Conservation (phyloP, 1,284 basidiomycete genomes). For the Sporisorium scitamineum region DNA sequence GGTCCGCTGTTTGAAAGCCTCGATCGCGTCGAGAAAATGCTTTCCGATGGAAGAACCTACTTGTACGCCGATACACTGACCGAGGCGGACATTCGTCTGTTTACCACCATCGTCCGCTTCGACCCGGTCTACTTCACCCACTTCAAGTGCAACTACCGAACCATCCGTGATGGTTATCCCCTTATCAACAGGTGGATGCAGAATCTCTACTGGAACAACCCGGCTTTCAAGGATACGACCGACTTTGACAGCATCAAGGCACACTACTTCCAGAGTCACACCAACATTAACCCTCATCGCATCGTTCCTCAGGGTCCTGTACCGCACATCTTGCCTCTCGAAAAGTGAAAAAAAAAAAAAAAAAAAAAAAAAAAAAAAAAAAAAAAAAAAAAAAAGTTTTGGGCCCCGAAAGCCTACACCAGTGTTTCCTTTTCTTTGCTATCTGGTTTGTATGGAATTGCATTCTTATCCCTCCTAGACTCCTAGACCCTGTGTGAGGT, state of each 20-base stretch:
- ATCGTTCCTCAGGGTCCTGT: conserved; percentile 63
- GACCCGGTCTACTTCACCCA: conserved; percentile 89
- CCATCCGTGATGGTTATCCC: conserved; percentile 63
- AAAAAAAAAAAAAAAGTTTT: too few relatives aligned
- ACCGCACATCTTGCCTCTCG: conserved; percentile 61
- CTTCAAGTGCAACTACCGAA: conserved; percentile 86
- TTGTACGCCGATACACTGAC: conserved; percentile 84
- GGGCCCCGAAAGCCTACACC: too few relatives aligned
- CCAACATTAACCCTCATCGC: conserved; percentile 63
- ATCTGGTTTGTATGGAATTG: not conserved
- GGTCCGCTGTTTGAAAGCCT: conserved; percentile 77
- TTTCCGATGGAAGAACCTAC: conserved; percentile 81
- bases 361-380: too few relatives aligned
- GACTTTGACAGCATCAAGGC: conserved; percentile 77
- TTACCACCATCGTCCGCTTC: conserved; percentile 83
- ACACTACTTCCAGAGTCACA: conserved; percentile 68
- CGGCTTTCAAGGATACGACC: conserved; percentile 87
- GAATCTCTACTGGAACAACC: conserved; percentile 89
- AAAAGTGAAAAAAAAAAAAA: too few relatives aligned
- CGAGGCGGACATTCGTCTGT: conserved; percentile 88
- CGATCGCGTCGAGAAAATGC: conserved; percentile 82
- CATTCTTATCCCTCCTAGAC: too few relatives aligned
- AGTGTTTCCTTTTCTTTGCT: not conserved
- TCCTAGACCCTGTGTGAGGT: not conserved
- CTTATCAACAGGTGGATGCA: conserved; percentile 75